phyloP scores from a whole-genome alignment of 2,329 filamentous ascomycete genomes.

The Fusarium xylarioides region DNA sequence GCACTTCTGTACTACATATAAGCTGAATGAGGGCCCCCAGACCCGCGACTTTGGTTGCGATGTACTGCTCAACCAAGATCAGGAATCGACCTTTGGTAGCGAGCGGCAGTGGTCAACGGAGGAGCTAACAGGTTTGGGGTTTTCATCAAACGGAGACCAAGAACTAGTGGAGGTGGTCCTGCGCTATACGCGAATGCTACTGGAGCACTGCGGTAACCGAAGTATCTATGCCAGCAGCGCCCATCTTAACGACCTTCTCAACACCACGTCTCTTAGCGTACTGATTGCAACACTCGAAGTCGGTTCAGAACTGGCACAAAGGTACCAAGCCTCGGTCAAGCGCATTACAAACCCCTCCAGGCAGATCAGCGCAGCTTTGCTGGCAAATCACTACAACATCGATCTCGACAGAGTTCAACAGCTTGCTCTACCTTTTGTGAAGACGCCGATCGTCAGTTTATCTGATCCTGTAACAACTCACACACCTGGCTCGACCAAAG shows the following conservation, averaged over 20 bases:
- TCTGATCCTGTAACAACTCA: conserved; percentile 62
- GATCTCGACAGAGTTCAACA: conserved; percentile 84
- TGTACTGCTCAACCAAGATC: conserved; percentile 67
- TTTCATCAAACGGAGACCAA: conserved; percentile 78
- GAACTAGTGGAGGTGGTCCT: conserved; percentile 82
- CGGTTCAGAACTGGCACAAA: conserved; percentile 85
- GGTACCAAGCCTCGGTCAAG: conserved; percentile 90
- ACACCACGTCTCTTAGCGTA: conserved; percentile 83
- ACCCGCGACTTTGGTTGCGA: conserved; percentile 75
- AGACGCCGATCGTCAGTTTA: conserved; percentile 67
- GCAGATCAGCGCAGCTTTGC: conserved; percentile 74
- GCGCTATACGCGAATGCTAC: conserved; percentile 83
- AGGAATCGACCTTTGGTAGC: conserved; percentile 61
- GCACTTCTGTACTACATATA: conserved; percentile 81
- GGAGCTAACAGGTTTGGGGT: conserved; percentile 68
- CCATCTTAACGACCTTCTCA: conserved; percentile 87
- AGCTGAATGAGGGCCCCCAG: conserved; percentile 82
- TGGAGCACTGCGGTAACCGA: conserved; percentile 96
- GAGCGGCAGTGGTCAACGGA: conserved; percentile 55
- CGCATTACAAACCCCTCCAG: conserved; percentile 72
- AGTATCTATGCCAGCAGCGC: conserved; percentile 95
- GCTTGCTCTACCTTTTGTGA: conserved; percentile 83
- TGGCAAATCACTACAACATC: conserved; percentile 86
- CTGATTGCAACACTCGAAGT: conserved; percentile 82
- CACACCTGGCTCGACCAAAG: conserved; percentile 70